These are phyloP conservation scores for Apiospora saccharicola DNA, from an alignment of 2,329 filamentous ascomycete genomes.

Conservation along the genomic window DNA sequence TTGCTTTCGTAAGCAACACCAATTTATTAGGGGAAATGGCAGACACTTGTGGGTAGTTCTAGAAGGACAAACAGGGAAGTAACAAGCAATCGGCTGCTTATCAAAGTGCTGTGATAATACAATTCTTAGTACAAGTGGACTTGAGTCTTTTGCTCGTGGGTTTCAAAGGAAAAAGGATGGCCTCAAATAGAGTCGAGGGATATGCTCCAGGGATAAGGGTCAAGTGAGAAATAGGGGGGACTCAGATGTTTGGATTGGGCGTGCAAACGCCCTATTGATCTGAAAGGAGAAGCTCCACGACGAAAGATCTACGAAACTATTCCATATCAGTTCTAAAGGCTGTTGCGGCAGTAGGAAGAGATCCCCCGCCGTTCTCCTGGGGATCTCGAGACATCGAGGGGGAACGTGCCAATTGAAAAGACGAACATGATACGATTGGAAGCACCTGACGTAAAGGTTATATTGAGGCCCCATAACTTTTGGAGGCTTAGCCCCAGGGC, in stretches of 20 bases:
- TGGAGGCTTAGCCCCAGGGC: constrained; percentile 19
- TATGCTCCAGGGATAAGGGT: constrained; percentile 8
- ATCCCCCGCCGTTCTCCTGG: constrained; percentile 9
- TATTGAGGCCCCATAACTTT: constrained; percentile 16
- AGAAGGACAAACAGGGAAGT: neutral
- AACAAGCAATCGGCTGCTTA: neutral
- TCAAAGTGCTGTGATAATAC: neutral
- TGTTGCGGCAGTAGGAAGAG: constrained; percentile 18
- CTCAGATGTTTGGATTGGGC: neutral
- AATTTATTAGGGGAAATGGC: neutral
- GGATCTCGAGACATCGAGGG: constrained; percentile 15
- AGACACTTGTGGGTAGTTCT: neutral
- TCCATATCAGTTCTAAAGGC: constrained; percentile 5
- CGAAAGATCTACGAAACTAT: constrained; percentile 19
- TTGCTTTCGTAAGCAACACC: neutral
- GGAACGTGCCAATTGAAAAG: constrained; percentile 9
- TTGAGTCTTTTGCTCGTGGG: constrained; percentile 2
- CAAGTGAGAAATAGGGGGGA: neutral
- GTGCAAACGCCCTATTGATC: constrained; percentile 1
- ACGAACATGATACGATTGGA: constrained; percentile 16
- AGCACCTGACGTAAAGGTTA: constrained; percentile 22
- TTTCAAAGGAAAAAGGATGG: neutral
- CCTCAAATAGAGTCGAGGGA: neutral
- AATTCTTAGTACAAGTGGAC: constrained; percentile 6
- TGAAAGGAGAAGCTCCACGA: neutral